phyloP scores from a whole-genome alignment of 352 stramenopile species.

The Globisporangium cylindrosporum region DNA sequence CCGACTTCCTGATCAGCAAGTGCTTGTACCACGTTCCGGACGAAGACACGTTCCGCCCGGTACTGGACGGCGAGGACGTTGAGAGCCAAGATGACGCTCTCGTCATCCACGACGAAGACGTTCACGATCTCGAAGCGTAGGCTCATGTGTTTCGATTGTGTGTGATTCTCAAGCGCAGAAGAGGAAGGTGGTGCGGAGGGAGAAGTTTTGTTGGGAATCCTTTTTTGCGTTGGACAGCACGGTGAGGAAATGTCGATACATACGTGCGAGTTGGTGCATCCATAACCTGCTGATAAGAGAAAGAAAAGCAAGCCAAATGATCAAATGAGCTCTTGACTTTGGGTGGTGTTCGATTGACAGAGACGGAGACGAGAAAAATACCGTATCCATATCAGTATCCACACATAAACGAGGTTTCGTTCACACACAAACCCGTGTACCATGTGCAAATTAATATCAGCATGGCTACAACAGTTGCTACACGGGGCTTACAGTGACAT shows the following conservation, averaged over 20 bases:
- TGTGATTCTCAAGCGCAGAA: neutral
- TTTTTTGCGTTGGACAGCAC: neutral
- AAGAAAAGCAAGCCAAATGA: neutral
- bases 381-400: too few species aligned
- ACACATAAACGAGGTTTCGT: too few species aligned
- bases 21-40: slow-evolving; percentile 82
- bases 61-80: slow-evolving; percentile 25
- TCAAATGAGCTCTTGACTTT: neutral
- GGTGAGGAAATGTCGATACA: neutral
- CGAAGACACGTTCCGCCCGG: slow-evolving; percentile 40
- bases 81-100: slow-evolving; percentile 41
- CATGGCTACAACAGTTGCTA: too few species aligned
- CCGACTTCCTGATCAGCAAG: slow-evolving; percentile 87
- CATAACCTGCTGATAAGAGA: neutral
- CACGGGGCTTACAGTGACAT: too few species aligned
- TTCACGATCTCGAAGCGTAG: slow-evolving; percentile 16
- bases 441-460: too few species aligned
- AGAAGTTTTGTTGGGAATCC: neutral
- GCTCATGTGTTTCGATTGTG: neutral
- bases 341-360: too few species aligned
- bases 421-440: too few species aligned
- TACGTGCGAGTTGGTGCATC: neutral
- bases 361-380: too few species aligned
- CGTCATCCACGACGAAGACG: slow-evolving; percentile 58
- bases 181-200: neutral